Evolutionary conservation across 345 rosid species (phyloP), one percentile per base, ranked within the genome.

Genomic region (Linum tenue): DNA sequence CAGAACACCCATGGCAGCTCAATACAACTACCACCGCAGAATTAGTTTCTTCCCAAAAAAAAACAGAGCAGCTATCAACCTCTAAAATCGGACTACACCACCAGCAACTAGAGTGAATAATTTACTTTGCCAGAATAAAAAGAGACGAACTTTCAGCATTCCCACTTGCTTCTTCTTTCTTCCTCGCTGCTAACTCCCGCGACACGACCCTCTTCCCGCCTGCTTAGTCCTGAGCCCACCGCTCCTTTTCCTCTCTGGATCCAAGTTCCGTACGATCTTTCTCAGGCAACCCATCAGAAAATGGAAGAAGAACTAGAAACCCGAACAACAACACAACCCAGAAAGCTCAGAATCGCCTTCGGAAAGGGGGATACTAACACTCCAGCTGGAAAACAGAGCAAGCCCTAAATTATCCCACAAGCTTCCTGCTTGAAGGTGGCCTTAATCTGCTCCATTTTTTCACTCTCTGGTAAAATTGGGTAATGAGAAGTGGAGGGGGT

Each of bases 121-220:
- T 22, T 22, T 22, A 22, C 31, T 22, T 22, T 16, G 7, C 2
- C 5, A 57, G 36, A 22, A 17, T 5, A 17, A 17, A 57, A 57
- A 57, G 17, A 57, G 31, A 22, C 31, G 31, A 22, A 22, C 31
- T 22, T 56, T 10, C 15, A 56, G 44, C 5, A 56, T 16, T 3
- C 16, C 12, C 59, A 12, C 16, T 55, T 55, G 5, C 4, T 55
- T 14, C 12, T 55, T 55, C 2, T 1, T 56, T 16, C 9, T 31
- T 56, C 31, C n/a, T 16, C 37, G 9, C 6, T 42, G 17, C 97
- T 94, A 94, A 84, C 97, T 94, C 64, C 99, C 99, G 50, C 99
- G 85, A 82, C 99, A 94, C 65, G 99, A 94, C 68, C 92, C 96
- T 80, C 97, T 65, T 39, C 99, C 99, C 37, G 97, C 97, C 76